Percentiles rank a stretch among this genome's conserved stretches.
Evolutionary conservation across 805 yeast species (phyloP).

Genomic region (Jamesozyma piceae): DNA sequence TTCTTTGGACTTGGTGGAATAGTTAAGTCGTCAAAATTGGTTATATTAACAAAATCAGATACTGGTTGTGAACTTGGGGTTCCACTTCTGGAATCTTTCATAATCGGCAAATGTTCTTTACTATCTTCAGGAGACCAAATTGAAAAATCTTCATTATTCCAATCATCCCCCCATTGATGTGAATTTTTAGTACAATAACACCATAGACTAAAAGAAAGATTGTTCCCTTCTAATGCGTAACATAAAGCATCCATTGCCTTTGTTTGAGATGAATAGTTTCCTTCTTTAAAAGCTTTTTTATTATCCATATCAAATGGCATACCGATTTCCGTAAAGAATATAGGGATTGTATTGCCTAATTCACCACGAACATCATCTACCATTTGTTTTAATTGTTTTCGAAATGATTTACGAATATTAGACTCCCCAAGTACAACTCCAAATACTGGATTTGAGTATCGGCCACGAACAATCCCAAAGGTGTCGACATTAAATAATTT

Average conservation of each 20-base stretch:
- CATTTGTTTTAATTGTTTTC: constrained; percentile 59
- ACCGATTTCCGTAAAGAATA: constrained; percentile 88
- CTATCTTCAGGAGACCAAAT: constrained; percentile 65
- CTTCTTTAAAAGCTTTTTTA: constrained; percentile 56
- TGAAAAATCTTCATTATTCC: constrained; percentile 93
- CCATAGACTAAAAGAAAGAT: constrained; percentile 76
- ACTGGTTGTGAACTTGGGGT: background rate
- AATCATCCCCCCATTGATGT: constrained; percentile 81
- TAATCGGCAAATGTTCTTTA: background rate
- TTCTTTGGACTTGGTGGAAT: constrained; percentile 7
- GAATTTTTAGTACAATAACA: constrained; percentile 64
- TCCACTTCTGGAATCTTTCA: too few species aligned
- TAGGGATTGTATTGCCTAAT: constrained; percentile 59
- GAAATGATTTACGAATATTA: constrained; percentile 63
- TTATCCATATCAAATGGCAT: constrained; percentile 94
- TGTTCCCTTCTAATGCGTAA: constrained; percentile 66
- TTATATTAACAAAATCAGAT: constrained; percentile 4
- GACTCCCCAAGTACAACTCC: constrained; percentile 76
- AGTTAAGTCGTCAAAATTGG: constrained; percentile 5
- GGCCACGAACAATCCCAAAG: constrained; percentile 72
- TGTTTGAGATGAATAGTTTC: constrained; percentile 65
- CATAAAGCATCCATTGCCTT: constrained; percentile 76
- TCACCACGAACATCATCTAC: constrained; percentile 50
- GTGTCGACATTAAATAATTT: constrained; percentile 77
- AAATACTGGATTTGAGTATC: constrained; percentile 61